phyloP scores from a whole-genome alignment of 2,329 filamentous ascomycete species.

The Dactylellina parvicollis region DNA sequence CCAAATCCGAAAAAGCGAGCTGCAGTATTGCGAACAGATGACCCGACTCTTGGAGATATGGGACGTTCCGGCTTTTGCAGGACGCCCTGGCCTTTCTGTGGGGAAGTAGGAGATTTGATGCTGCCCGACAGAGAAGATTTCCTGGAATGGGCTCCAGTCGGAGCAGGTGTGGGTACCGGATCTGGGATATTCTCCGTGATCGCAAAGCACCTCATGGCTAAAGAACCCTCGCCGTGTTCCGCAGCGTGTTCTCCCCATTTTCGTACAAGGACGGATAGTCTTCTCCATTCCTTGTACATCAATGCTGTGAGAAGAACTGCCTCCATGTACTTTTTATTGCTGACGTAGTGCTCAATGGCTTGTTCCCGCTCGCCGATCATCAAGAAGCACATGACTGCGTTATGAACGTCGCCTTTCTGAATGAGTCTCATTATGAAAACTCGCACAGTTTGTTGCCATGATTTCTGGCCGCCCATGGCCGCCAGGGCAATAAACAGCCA shows the following conservation, averaged over 20 bases:
- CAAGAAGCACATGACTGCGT: slow-evolving; percentile 89
- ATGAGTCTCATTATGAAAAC: slow-evolving; percentile 90
- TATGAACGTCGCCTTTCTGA: slow-evolving; percentile 88
- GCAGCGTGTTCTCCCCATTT: slow-evolving; percentile 96
- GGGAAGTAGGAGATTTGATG: slow-evolving; percentile 48
- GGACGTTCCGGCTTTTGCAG: slow-evolving; percentile 45
- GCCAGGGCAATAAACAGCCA: slow-evolving; percentile 97
- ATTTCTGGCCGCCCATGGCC: slow-evolving; percentile 79
- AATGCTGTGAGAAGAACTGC: slow-evolving; percentile 88
- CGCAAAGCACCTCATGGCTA: slow-evolving; percentile 67
- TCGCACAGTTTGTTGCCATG: slow-evolving; percentile 88
- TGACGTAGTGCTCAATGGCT: slow-evolving; percentile 95
- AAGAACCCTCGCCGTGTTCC: slow-evolving; percentile 83
- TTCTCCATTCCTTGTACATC: slow-evolving; percentile 88
- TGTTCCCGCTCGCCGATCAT: slow-evolving; percentile 92
- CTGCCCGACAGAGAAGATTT: slow-evolving; percentile 50
- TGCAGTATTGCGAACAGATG: slow-evolving; percentile 41
- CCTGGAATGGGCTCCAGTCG: slow-evolving; percentile 41
- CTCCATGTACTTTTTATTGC: slow-evolving; percentile 90
- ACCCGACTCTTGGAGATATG: slow-evolving; percentile 47
- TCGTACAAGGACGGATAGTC: slow-evolving; percentile 84
- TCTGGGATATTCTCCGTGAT: slow-evolving; percentile 48
- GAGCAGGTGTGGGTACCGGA: slow-evolving; percentile 23
- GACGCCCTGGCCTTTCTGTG: slow-evolving; percentile 29
- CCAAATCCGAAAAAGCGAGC: slow-evolving; percentile 51